phyloP scores from a whole-genome alignment of 2,329 filamentous ascomycete genomes.

The Pezicula radicicola region DNA sequence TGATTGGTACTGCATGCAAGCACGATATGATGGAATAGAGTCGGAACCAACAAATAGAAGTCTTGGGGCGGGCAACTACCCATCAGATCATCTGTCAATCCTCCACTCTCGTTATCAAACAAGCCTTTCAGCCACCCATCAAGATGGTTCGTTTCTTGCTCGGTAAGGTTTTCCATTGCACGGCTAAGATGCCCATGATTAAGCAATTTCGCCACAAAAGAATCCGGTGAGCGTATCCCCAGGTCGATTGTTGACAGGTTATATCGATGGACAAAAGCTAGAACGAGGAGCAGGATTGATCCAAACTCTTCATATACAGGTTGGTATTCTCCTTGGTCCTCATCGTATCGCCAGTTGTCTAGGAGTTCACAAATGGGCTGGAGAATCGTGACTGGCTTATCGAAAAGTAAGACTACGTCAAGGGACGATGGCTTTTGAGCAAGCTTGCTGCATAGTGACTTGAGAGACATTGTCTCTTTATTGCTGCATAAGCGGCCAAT shows the following conservation, averaged over 20 bases:
- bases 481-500: slow-evolving; percentile 66
- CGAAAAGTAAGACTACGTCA: slow-evolving; percentile 74
- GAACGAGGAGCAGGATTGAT: slow-evolving; percentile 67
- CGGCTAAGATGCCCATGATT: slow-evolving; percentile 55
- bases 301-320: slow-evolving; percentile 86
- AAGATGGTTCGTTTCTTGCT: slow-evolving; percentile 62
- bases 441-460: slow-evolving; percentile 69
- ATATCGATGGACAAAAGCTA: slow-evolving; percentile 76
- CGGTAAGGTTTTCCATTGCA: slow-evolving; percentile 56
- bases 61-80: slow-evolving; percentile 78
- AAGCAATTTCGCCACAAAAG: slow-evolving; percentile 67
- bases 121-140: slow-evolving; percentile 75
- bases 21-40: slow-evolving; percentile 73
- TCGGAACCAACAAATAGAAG: slow-evolving; percentile 76
- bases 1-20: slow-evolving; percentile 64
- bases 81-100: slow-evolving; percentile 77
- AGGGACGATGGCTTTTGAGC: slow-evolving; percentile 68
- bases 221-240: slow-evolving; percentile 54
- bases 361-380: slow-evolving; percentile 72
- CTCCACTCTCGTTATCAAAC: slow-evolving; percentile 70
- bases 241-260: slow-evolving; percentile 62
- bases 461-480: slow-evolving; percentile 79
- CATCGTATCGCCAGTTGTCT: slow-evolving; percentile 78
- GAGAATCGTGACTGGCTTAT: slow-evolving; percentile 66
- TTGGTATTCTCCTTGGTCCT: slow-evolving; percentile 81